Evolutionary conservation across 805 yeast species (phyloP).

Genomic region (Ascoidea tarda): DNA sequence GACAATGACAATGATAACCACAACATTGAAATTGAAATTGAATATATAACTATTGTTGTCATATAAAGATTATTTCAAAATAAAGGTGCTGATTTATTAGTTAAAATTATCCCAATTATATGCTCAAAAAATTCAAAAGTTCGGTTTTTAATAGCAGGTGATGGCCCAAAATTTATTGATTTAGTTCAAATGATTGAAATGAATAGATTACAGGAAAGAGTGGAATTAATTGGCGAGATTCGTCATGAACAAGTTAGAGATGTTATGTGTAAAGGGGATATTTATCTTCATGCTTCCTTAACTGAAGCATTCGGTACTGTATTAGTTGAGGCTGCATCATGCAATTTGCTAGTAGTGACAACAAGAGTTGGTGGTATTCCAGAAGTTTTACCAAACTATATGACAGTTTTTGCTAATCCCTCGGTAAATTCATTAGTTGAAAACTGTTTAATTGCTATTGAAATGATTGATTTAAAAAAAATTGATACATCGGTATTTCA

Average conservation of each 20-base stretch:
- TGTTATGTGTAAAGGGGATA: slow-evolving; percentile 87
- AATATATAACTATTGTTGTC: slow-evolving; percentile 64
- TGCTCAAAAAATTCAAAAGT: slow-evolving; percentile 53
- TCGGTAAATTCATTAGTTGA: slow-evolving; percentile 71
- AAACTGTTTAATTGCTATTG: slow-evolving; percentile 61
- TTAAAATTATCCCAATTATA: slow-evolving; percentile 73
- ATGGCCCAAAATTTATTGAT: slow-evolving; percentile 91
- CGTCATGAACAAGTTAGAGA: slow-evolving; percentile 88
- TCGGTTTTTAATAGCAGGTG: slow-evolving; percentile 83
- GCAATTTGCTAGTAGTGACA: slow-evolving; percentile 86
- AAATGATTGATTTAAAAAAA: slow-evolving; percentile 34
- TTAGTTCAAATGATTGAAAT: slow-evolving; percentile 91
- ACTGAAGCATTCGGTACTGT: slow-evolving; percentile 99
- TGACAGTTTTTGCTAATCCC: slow-evolving; percentile 87
- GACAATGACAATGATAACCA: not conserved
- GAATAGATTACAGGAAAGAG: slow-evolving; percentile 74
- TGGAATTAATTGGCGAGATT: slow-evolving; percentile 72
- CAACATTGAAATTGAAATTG: not conserved
- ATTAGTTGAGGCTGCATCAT: slow-evolving; percentile 92
- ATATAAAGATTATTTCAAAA: slow-evolving; percentile 90
- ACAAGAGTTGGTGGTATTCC: slow-evolving; percentile 97
- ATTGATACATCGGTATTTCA: slow-evolving; percentile 72
- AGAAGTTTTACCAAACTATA: slow-evolving; percentile 83
- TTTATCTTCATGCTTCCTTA: slow-evolving; percentile 82
- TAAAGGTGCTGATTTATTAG: slow-evolving; percentile 85